Conservation (phyloP, 2,329 filamentous ascomycete species). For the Pseudocercospora fuligena region DNA sequence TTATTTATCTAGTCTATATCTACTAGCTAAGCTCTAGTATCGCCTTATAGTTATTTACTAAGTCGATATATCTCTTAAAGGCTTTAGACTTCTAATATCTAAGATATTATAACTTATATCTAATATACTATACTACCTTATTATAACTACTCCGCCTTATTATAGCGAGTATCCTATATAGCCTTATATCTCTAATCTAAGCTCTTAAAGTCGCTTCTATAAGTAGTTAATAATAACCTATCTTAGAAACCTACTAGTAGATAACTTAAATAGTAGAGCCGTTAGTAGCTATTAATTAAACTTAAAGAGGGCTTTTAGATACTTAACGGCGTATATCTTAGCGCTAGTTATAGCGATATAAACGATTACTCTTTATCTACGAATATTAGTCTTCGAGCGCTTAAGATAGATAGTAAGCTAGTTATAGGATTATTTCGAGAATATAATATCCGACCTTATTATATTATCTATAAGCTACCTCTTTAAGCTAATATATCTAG, state of each 20-base stretch:
- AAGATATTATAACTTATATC: slow-evolving; percentile 10
- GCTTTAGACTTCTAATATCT: not conserved
- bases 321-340: not conserved
- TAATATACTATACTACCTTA: slow-evolving; percentile 1
- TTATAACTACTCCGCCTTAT: not conserved
- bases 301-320: not conserved
- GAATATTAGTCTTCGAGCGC: not conserved
- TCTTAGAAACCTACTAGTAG: not conserved
- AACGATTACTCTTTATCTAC: not conserved
- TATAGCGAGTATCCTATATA: not conserved
- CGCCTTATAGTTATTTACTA: slow-evolving; percentile 3
- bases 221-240: not conserved
- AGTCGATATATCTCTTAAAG: slow-evolving; percentile 6
- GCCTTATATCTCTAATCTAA: not conserved
- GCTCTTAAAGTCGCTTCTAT: not conserved
- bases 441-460: not conserved
- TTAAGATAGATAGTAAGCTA: slow-evolving; percentile 3
- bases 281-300: not conserved
- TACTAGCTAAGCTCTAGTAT: not conserved
- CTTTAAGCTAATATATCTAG: not conserved
- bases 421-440: not conserved
- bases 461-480: slow-evolving; percentile 7
- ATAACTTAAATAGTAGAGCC: not conserved
- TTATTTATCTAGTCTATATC: not conserved
- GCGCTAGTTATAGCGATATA: not conserved